Evolutionary conservation across 2,329 filamentous ascomycete species (phyloP), one percentile per base, ranked within the genome.

Genomic region (Trichocomaceae sp.): DNA sequence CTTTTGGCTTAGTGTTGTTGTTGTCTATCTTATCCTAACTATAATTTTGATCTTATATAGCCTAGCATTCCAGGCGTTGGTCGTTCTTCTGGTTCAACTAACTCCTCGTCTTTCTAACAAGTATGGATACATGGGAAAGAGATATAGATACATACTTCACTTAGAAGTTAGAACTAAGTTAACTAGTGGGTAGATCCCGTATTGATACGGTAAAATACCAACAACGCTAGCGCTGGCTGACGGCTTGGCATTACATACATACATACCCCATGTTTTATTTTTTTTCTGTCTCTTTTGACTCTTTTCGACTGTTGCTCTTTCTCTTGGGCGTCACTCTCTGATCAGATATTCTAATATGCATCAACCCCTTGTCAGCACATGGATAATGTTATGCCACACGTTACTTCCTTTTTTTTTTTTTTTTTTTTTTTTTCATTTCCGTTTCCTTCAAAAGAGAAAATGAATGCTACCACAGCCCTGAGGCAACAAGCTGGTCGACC

Each of bases 1-100:
- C 60, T 77, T 53, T 63, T 77, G 61, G 67, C 33, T 15, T 56
- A 48, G 35, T 72, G 55, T 64, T 50, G n/a, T 50, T 50, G 31
- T 59, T 59, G 49, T 57, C 46, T 6, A 46, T 20, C n/a, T 17
- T 19, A 17, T 41, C 6, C 10, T 29, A 10, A 29, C 8, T 9
- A 29, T 29, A 8, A 10, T 9, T 41, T 9, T 19, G 17, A 41
- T 6, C 8, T 13, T 39, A 20, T 13, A 42, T 22, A 42, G 33
- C 5, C 20, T 45, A 45, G 39, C 49, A 51, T 51, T 23, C 4
- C 26, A 51, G 49, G 49, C 49, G 49, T 35, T 45, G 3, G n/a
- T 29, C 31, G 15, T 19, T 47, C 22, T 42, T 33, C n/a, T 22
- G 13, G 19, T 12, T 26, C 15, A 42, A 41, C 9, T 33, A 35